phyloP scores from a whole-genome alignment of 2,329 filamentous ascomycete species.

The Grosmannia serpens region DNA sequence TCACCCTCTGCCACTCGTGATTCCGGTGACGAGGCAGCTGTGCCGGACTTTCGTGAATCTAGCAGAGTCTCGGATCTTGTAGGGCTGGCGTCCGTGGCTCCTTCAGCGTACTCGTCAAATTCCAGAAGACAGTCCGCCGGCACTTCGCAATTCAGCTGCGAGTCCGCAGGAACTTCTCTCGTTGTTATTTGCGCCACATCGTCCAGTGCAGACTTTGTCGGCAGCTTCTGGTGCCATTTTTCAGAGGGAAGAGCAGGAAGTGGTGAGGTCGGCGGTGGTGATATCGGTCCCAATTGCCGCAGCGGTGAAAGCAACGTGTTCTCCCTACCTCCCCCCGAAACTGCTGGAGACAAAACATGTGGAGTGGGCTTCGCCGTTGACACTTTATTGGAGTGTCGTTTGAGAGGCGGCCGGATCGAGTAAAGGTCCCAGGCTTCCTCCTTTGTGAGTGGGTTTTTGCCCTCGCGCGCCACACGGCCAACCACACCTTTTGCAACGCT shows the following conservation, averaged over 20 bases:
- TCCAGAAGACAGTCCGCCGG: not conserved
- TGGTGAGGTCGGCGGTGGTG: constrained; percentile 7
- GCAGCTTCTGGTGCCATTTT: not conserved
- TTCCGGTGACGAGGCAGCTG: constrained; percentile 5
- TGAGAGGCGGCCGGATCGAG: constrained; percentile 4
- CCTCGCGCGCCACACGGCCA: not conserved
- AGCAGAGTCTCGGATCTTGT: not conserved
- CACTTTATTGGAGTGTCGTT: not conserved
- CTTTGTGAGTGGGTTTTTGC: not conserved
- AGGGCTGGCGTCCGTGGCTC: not conserved
- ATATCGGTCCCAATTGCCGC: not conserved
- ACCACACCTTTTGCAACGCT: too few species aligned
- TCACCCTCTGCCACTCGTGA: constrained; percentile 1
- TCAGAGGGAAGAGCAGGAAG: constrained; percentile 5
- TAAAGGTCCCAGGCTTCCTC: constrained; percentile 7
- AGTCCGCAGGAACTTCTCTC: too few species aligned
- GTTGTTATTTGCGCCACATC: not conserved
- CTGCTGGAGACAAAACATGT: not conserved
- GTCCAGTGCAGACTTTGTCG: not conserved
- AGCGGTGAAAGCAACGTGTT: not conserved
- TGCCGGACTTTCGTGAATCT: not conserved
- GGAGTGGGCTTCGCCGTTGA: not conserved
- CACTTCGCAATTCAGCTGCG: too few species aligned
- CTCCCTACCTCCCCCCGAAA: not conserved
- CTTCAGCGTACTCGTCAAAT: not conserved